A percentile compares a stretch with the other conserved stretches of the same genome.
phyloP scores from a whole-genome alignment of 1,284 basidiomycete species.

The Microbotryum saponariae region DNA sequence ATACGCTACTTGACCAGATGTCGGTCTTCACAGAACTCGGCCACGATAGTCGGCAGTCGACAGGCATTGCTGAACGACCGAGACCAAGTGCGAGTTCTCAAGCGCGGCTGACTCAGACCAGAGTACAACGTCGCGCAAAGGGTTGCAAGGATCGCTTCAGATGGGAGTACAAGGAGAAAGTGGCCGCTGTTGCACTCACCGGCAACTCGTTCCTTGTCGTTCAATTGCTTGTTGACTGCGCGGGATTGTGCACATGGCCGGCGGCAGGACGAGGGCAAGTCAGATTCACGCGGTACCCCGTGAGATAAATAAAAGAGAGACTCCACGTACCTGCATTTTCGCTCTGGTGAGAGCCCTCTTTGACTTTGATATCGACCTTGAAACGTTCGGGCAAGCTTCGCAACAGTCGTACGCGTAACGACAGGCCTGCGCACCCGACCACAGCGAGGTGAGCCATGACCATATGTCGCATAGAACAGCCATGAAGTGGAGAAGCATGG shows the following conservation, averaged over 20 bases:
- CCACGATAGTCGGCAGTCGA: slow-evolving; percentile 48
- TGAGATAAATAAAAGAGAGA: background rate
- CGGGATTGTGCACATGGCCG: too few relatives aligned
- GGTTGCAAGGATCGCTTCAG: background rate
- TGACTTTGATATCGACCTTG: slow-evolving; percentile 89
- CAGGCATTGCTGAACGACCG: slow-evolving; percentile 83
- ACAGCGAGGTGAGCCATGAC: slow-evolving; percentile 1
- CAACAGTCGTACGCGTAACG: slow-evolving; percentile 81
- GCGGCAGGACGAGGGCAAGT: background rate
- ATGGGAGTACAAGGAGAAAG: background rate
- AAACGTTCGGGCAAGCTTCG: slow-evolving; percentile 84
- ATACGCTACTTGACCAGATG: background rate
- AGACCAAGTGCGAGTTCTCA: slow-evolving; percentile 79
- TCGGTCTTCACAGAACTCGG: background rate
- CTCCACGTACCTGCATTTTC: slow-evolving; percentile 63
- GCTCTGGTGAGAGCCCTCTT: slow-evolving; percentile 90
- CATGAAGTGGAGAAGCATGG: background rate
- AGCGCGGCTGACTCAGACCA: slow-evolving; percentile 58
- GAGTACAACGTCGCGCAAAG: background rate
- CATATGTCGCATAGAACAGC: background rate
- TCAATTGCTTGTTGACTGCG: slow-evolving; percentile 93
- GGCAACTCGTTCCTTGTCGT: slow-evolving; percentile 97
- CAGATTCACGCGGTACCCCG: background rate
- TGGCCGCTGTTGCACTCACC: slow-evolving; percentile 2
- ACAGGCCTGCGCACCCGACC: slow-evolving; percentile 56